Evolutionary conservation across 768 basidiomycete species (phyloP).

Genomic region (Peribolospora baueri): DNA sequence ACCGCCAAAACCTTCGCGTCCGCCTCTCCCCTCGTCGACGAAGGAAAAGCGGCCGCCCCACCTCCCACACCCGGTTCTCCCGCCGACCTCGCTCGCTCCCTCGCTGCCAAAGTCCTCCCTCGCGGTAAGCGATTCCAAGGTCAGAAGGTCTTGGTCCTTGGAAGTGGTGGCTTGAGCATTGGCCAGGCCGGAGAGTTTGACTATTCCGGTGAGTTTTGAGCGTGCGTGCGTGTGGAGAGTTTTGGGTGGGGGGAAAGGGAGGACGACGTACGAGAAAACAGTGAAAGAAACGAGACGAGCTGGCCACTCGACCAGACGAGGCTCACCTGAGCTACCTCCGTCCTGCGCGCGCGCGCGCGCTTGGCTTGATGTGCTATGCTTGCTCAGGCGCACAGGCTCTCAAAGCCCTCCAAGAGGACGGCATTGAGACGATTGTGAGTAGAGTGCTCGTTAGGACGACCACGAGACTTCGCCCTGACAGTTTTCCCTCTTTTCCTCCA

Average conservation of each 20-base stretch:
- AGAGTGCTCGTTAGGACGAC: no score
- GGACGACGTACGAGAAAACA: not conserved
- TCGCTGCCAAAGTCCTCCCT: constrained; percentile 84
- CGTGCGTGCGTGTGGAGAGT: not conserved
- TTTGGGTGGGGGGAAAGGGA: not conserved
- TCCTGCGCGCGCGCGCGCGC: no score
- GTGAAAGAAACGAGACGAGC: not conserved
- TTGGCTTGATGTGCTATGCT: no score
- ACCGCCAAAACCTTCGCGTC: no score
- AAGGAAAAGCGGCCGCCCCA: constrained; percentile 26
- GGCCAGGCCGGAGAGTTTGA: constrained; percentile 99
- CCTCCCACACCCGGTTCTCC: constrained; percentile 29
- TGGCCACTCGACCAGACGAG: not conserved
- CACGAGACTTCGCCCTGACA: not conserved
- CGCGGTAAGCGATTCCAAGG: constrained; percentile 76
- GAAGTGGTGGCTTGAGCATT: constrained; percentile 83
- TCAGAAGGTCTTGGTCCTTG: constrained; percentile 83
- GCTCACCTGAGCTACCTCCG: no score
- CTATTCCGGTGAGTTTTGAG: constrained; percentile 43
- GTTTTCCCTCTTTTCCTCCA: no score
- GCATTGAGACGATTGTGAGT: constrained; percentile 37
- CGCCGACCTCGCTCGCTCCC: constrained; percentile 73
- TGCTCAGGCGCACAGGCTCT: constrained; percentile 64
- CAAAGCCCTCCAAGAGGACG: constrained; percentile 89
- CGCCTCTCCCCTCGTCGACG: no score